Base-by-base conservation (phyloP, 805 yeast species). In the Torulaspora gathmanii region DNA sequence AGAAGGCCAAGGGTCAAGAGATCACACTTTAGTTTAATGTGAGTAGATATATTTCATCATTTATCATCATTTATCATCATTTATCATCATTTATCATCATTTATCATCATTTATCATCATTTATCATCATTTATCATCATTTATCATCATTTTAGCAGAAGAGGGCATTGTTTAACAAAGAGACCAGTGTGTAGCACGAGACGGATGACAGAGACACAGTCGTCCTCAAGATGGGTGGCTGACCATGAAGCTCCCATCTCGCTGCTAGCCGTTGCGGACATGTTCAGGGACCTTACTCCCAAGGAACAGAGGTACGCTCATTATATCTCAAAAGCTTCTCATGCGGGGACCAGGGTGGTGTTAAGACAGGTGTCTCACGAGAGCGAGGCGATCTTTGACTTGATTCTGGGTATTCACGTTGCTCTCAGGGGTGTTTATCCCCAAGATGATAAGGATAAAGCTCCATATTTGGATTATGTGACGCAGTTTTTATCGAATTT, bases 321-420 rank as follows among this genome's bases (percentile, higher is more conserved):
- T 68, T 80, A 80, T 63, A 78, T 88, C 65, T 79, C 90, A 31
- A 78, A 82, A 58, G 96, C 95, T 2, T 79, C 89, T 35, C 95
- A 86, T 62, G 79, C 79, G 67, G 96, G 96, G 30, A 75, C 93
- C 9, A 72, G 93, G 51, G 86, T 82, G 5, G 86, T 85, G 2
- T 69, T 86, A 48, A 74, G 95, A 57, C 87, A 88, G 33, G 95
- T 88, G 5, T 82, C 90, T 9, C 83, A 84, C 17, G 95, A 88
- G 58, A 78, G 88, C 48, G 95, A 88, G 64, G 61, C 66, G 17
- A 83, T 87, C 47, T 86, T 72, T 58, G 90, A 88, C 54, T 70
- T 87, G 56, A 75, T 88, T 41, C 63, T 88, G 50, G 59, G 63
- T 1, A 66, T 87, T 45, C 88, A 87, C 62, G 54, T 58, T n/a